A percentile compares a stretch with the other conserved stretches of the same genome.
Evolutionary conservation across 768 basidiomycete species (phyloP).

Genomic region (Lactarius quietus): DNA sequence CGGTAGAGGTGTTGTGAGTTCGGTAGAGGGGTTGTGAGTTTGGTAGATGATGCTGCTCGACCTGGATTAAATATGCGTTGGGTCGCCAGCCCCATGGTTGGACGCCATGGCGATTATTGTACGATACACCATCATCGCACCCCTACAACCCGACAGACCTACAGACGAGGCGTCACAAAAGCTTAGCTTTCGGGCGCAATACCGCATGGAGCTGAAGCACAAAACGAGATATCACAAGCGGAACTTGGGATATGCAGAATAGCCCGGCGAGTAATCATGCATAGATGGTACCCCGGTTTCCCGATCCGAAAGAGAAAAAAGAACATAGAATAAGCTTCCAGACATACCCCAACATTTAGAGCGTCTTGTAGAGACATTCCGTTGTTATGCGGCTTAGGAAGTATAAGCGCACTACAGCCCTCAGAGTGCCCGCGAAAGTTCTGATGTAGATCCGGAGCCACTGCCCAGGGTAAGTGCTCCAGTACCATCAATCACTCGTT

Average conservation of each 20-base stretch:
- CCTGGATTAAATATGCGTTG: background rate
- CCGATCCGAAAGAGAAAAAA: background rate
- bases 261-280: background rate
- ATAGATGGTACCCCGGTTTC: too few species aligned
- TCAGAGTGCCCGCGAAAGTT: background rate
- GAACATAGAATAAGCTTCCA: background rate
- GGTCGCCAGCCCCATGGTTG: background rate
- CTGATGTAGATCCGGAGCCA: background rate
- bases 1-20: too few species aligned
- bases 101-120: background rate
- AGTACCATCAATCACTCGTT: too few species aligned
- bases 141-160: conserved; percentile 13
- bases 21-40: background rate
- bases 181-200: background rate
- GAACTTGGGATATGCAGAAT: background rate
- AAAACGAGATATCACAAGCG: too few species aligned
- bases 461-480: background rate
- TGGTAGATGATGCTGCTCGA: background rate
- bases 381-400: background rate
- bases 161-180: conserved; percentile 2
- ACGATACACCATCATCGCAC: background rate
- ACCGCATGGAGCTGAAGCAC: background rate
- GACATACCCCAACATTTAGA: background rate
- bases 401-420: background rate
- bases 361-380: background rate